Evolutionary conservation across 129 eudicot species (phyloP).

Genomic region (Centaurea solstitialis): DNA sequence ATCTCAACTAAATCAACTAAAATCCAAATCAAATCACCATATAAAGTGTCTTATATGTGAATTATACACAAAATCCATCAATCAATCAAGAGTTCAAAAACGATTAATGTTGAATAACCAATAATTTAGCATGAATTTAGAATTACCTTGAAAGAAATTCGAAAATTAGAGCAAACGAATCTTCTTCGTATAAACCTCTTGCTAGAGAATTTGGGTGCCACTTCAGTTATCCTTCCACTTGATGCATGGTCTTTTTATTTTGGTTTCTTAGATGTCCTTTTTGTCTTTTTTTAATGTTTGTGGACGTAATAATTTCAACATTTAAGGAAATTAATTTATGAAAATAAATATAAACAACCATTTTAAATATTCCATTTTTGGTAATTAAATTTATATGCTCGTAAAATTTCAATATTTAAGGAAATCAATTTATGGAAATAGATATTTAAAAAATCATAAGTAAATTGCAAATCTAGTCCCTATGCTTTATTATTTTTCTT

Average conservation of each 20-base stretch:
- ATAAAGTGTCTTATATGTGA: neutral
- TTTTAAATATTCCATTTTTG: neutral
- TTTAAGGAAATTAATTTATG: neutral
- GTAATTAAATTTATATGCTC: neutral
- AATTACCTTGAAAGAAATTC: conserved; percentile 1
- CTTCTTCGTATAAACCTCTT: neutral
- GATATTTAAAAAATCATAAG: too few species aligned
- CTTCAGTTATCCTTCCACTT: neutral
- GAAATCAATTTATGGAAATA: too few species aligned
- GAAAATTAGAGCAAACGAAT: neutral
- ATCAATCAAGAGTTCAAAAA: neutral
- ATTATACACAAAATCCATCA: neutral
- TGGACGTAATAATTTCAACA: neutral
- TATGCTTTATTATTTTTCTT: too few species aligned
- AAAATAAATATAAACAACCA: neutral
- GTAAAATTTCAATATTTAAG: neutral
- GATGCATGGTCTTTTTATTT: neutral
- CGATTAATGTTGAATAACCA: neutral
- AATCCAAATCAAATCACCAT: conserved; percentile 12
- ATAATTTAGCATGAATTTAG: neutral
- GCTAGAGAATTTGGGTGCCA: conserved; percentile 7
- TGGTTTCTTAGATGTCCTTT: neutral
- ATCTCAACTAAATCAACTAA: conserved; percentile 7
- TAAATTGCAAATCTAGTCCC: too few species aligned
- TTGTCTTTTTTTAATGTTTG: neutral